A percentile compares a stretch with the other conserved stretches of the same genome.
Conservation (phyloP, 2,329 filamentous ascomycete species). For the Fusarium virguliforme region DNA sequence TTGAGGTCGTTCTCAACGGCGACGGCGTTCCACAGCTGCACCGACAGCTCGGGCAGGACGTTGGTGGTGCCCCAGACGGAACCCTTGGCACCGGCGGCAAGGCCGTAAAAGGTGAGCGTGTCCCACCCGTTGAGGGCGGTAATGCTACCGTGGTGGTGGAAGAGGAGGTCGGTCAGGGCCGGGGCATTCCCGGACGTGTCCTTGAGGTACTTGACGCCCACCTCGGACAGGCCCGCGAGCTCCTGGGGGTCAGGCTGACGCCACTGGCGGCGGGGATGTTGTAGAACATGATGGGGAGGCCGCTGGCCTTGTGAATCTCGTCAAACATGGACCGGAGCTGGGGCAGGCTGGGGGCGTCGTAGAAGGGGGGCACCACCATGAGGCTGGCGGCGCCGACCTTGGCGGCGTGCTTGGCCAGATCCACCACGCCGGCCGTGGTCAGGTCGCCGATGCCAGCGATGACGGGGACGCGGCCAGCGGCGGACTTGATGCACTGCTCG, state of each 20-base stretch:
- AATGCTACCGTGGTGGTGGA: constrained; percentile 58
- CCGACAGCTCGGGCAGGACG: constrained; percentile 65
- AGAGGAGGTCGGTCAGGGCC: constrained; percentile 65
- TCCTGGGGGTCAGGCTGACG: constrained; percentile 58
- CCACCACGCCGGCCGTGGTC: constrained; percentile 55
- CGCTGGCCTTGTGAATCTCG: constrained; percentile 59
- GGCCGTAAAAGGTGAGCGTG: constrained; percentile 68
- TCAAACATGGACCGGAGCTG: constrained; percentile 56
- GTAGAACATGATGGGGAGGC: constrained; percentile 66
- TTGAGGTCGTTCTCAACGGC: constrained; percentile 58
- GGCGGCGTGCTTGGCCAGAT: constrained; percentile 52
- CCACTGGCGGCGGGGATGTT: constrained; percentile 67
- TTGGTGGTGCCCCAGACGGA: constrained; percentile 68
- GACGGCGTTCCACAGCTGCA: constrained; percentile 64
- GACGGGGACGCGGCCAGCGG: constrained; percentile 60
- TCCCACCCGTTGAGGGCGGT: constrained; percentile 70
- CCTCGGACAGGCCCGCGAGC: constrained; percentile 61
- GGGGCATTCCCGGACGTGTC: constrained; percentile 69
- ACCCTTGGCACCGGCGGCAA: constrained; percentile 66
- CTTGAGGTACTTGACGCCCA: constrained; percentile 67
- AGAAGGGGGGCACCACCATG: constrained; percentile 68
- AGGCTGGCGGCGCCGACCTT: constrained; percentile 59
- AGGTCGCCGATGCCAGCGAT: constrained; percentile 63
- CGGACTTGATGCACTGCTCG: constrained; percentile 55
- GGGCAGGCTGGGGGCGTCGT: constrained; percentile 61